A percentile compares a stretch with the other conserved stretches of the same genome.
Evolutionary conservation across 176 grass and related monocot genomes (phyloP).

Genomic region (Oryza meridionalis): DNA sequence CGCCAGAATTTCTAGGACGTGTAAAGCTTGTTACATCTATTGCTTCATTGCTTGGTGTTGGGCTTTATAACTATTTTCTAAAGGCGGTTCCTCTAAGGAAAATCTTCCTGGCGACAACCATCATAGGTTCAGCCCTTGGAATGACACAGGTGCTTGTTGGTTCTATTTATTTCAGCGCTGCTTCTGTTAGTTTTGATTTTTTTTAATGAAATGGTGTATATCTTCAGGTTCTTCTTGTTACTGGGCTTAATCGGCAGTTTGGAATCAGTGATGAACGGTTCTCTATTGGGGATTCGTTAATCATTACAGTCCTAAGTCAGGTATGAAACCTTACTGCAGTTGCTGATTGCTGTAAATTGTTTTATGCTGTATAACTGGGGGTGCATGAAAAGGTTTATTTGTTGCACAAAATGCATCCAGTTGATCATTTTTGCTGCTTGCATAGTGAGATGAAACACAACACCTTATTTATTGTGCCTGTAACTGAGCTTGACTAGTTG

Average conservation of each 20-base stretch:
- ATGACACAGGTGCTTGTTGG: conserved; percentile 82
- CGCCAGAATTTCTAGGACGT: conserved; percentile 94
- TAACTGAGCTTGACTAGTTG: neutral
- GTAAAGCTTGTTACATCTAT: conserved; percentile 95
- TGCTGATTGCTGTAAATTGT: conserved; percentile 9
- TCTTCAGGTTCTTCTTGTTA: conserved; percentile 85
- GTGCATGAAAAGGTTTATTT: neutral
- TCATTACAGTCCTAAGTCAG: conserved; percentile 98
- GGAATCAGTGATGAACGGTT: conserved; percentile 98
- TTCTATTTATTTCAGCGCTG: conserved; percentile 42
- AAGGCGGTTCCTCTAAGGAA: conserved; percentile 92
- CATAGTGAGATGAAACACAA: conserved; percentile 13
- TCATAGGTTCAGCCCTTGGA: conserved; percentile 87
- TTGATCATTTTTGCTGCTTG: neutral
- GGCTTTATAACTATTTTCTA: conserved; percentile 90
- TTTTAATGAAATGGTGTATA: conserved; percentile 29
- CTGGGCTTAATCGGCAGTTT: conserved; percentile 79
- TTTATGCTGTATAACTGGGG: conserved; percentile 16
- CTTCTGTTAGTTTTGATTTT: conserved; percentile 29
- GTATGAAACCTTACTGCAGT: conserved; percentile 37
- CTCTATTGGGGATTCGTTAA: conserved; percentile 95
- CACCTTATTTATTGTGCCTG: neutral
- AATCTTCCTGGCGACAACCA: conserved; percentile 92
- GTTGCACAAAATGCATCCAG: neutral
- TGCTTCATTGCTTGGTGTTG: conserved; percentile 90